A percentile compares a stretch with the other conserved stretches of the same genome.
Evolutionary conservation across 129 eudicot genomes (phyloP).

Genomic region (Dittrichia graveolens): DNA sequence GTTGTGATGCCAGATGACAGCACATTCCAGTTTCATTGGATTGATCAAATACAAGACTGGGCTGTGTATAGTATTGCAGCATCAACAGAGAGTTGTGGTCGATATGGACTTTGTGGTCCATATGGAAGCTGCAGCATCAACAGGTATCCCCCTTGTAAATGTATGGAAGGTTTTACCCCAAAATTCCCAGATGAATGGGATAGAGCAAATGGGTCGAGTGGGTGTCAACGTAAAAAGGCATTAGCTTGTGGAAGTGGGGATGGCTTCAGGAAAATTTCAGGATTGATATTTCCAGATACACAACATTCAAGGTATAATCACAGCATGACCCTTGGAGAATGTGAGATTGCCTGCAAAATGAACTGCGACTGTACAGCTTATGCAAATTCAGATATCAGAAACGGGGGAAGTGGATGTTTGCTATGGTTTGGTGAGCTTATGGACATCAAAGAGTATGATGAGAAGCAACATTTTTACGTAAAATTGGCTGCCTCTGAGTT

Average conservation of each 20-base stretch:
- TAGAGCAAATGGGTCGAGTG: slow-evolving; percentile 34
- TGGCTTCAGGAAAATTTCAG: slow-evolving; percentile 27
- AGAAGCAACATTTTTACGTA: slow-evolving; percentile 34
- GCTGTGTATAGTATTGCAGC: neutral
- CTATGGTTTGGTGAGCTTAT: slow-evolving; percentile 37
- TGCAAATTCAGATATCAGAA: slow-evolving; percentile 28
- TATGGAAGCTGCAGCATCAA: slow-evolving; percentile 37
- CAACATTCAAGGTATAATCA: slow-evolving; percentile 22
- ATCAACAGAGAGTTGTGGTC: slow-evolving; percentile 29
- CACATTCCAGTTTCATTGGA: slow-evolving; percentile 23
- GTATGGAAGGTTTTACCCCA: slow-evolving; percentile 39
- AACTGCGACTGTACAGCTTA: slow-evolving; percentile 32
- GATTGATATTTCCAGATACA: slow-evolving; percentile 43
- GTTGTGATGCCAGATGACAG: slow-evolving; percentile 19
- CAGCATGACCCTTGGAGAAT: slow-evolving; percentile 39
- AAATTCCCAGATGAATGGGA: slow-evolving; percentile 14
- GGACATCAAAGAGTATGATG: slow-evolving; percentile 26
- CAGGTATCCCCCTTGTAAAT: slow-evolving; percentile 20
- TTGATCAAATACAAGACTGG: slow-evolving; percentile 26
- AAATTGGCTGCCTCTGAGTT: slow-evolving; percentile 37
- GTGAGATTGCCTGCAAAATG: slow-evolving; percentile 33
- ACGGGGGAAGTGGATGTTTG: slow-evolving; percentile 42
- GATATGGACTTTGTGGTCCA: slow-evolving; percentile 39
- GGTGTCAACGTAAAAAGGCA: slow-evolving; percentile 31
- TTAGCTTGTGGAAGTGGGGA: slow-evolving; percentile 30